These are phyloP conservation scores for Aleurites moluccanus DNA, from an alignment of 441 rosid species.

Conservation along the genomic window DNA sequence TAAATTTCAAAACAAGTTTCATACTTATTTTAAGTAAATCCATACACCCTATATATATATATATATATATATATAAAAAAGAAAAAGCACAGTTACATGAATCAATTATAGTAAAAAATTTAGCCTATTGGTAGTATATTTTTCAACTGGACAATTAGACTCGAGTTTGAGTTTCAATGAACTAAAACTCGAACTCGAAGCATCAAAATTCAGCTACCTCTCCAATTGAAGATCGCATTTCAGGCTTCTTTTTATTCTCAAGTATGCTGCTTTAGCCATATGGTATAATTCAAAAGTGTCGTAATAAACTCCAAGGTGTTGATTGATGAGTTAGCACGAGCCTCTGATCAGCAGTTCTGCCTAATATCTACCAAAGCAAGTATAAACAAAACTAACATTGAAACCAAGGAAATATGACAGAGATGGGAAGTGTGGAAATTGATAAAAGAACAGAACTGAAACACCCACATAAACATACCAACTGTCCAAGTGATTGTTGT, in stretches of 20 bases:
- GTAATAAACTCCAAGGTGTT: conserved; percentile 40
- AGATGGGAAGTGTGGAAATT: no score
- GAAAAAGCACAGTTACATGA: no score
- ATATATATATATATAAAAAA: no score
- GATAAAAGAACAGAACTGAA: background rate
- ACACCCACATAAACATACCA: conserved; percentile 35
- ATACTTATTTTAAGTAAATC: no score
- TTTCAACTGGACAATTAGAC: no score
- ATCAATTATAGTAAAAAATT: no score
- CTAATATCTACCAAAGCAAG: conserved; percentile 29
- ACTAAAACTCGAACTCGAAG: background rate
- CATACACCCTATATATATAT: no score
- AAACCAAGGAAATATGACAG: background rate
- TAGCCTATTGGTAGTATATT: no score
- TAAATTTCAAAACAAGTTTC: no score
- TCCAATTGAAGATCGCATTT: conserved; percentile 55
- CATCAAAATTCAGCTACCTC: conserved; percentile 37
- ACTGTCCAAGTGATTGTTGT: conserved; percentile 46
- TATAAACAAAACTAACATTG: no score
- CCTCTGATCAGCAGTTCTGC: conserved; percentile 48
- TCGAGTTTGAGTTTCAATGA: no score
- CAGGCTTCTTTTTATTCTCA: conserved; percentile 50
- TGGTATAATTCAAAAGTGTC: conserved; percentile 46
- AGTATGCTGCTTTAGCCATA: conserved; percentile 48
- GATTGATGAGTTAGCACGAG: conserved; percentile 52